Conservation (phyloP, 2,329 filamentous ascomycete species). For the Polychaeton citri region DNA sequence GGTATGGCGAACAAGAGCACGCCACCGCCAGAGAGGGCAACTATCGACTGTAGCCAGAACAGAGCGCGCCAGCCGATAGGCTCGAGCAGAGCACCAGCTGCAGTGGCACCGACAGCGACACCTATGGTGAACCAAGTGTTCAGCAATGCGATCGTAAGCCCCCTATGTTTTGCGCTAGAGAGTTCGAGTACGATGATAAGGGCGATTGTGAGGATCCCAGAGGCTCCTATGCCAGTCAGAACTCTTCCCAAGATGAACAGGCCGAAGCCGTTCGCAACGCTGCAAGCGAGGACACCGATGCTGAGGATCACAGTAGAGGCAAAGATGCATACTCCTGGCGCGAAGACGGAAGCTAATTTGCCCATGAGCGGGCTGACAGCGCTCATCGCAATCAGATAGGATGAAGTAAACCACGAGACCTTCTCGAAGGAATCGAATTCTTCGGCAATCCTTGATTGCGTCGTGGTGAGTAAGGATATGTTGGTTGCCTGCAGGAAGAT, state of each 20-base stretch:
- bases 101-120: constrained; percentile 56
- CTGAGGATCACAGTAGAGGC: constrained; percentile 46
- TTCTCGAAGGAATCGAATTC: constrained; percentile 62
- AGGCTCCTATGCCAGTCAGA: constrained; percentile 54
- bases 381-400: constrained; percentile 53
- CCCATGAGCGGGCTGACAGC: constrained; percentile 56
- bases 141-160: constrained; percentile 59
- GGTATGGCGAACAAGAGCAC: constrained; percentile 56
- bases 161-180: constrained; percentile 51
- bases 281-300: constrained; percentile 51
- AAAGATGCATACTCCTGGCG: constrained; percentile 52
- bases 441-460: constrained; percentile 61
- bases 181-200: constrained; percentile 69
- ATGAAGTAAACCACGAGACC: constrained; percentile 68
- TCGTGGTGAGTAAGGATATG: constrained; percentile 69
- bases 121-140: constrained; percentile 63
- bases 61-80: constrained; percentile 59
- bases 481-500: constrained; percentile 43
- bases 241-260: constrained; percentile 57
- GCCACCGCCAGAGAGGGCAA: constrained; percentile 47
- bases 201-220: constrained; percentile 58
- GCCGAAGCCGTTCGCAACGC: constrained; percentile 43
- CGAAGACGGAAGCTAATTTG: constrained; percentile 61
- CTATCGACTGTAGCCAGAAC: constrained; percentile 59
- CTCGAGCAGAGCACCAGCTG: constrained; percentile 52